These are phyloP conservation scores for Eugenia klotzschiana DNA, from an alignment of 441 rosid genomes.

Conservation along the genomic window DNA sequence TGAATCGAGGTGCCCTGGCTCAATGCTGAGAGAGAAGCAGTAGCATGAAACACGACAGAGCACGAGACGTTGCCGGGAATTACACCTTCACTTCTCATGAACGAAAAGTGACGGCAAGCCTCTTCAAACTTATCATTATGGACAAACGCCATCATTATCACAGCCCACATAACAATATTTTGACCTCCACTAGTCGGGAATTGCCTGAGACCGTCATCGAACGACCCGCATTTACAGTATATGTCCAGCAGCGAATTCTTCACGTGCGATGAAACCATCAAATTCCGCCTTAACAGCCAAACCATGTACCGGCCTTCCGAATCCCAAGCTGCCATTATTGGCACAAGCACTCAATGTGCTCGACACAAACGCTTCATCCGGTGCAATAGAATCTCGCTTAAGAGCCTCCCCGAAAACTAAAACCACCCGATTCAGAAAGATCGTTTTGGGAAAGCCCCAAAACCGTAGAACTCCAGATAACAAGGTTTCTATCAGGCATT, in stretches of 20 bases:
- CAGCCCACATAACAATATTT: constrained; percentile 15
- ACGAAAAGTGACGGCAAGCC: constrained; percentile 10
- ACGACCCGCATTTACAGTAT: constrained; percentile 9
- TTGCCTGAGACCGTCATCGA: constrained; percentile 4
- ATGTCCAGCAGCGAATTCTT: constrained; percentile 20
- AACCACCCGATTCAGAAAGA: neutral
- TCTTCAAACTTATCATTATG: constrained; percentile 11
- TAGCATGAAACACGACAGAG: constrained; percentile 18
- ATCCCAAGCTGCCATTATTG: constrained; percentile 6
- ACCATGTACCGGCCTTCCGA: constrained; percentile 23
- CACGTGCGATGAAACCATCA: constrained; percentile 9
- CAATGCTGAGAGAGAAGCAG: constrained; percentile 11
- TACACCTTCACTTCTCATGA: constrained; percentile 14
- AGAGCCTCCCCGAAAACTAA: constrained; percentile 6
- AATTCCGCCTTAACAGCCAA: constrained; percentile 7
- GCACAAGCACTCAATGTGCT: constrained; percentile 22
- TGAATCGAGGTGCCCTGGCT: constrained; percentile 15
- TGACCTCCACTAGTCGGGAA: constrained; percentile 3
- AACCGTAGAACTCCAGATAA: constrained; percentile 22
- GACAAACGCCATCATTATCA: constrained; percentile 15
- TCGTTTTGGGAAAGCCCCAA: constrained; percentile 13
- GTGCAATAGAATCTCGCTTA: constrained; percentile 3
- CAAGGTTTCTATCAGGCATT: constrained; percentile 22
- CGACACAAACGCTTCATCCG: constrained; percentile 17
- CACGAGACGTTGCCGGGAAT: constrained; percentile 15